Conservation (phyloP, 1,284 basidiomycete species). For the Mycosarcoma mackinlayi region DNA sequence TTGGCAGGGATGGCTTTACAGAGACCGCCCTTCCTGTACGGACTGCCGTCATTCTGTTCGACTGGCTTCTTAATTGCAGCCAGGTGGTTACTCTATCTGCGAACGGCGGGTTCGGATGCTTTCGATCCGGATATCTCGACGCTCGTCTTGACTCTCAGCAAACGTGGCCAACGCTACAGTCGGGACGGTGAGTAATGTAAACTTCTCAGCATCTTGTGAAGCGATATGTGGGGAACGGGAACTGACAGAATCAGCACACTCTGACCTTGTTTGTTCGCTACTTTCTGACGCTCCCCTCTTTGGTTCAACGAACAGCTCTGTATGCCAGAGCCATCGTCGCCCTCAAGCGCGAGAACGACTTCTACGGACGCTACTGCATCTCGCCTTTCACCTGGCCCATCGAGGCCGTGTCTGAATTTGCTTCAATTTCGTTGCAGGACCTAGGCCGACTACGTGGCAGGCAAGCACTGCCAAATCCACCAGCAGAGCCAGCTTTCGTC, state of each 20-base stretch:
- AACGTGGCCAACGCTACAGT: slow-evolving; percentile 11
- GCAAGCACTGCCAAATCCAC: neutral
- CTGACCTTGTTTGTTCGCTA: no score
- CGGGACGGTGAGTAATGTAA: slow-evolving; percentile 19
- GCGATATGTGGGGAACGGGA: no score
- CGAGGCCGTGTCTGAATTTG: slow-evolving; percentile 27
- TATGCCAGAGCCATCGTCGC: slow-evolving; percentile 26
- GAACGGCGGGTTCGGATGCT: slow-evolving; percentile 8
- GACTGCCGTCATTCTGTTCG: slow-evolving; percentile 23
- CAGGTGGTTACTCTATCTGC: slow-evolving; percentile 26
- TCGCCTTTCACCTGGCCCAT: slow-evolving; percentile 39
- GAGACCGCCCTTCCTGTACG: slow-evolving; percentile 1
- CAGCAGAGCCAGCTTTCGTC: slow-evolving; percentile 4
- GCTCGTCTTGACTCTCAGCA: slow-evolving; percentile 8
- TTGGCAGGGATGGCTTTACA: slow-evolving; percentile 30
- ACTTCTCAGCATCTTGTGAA: neutral
- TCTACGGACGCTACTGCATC: slow-evolving; percentile 28
- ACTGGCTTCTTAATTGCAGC: slow-evolving; percentile 25
- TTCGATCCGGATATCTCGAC: slow-evolving; percentile 23
- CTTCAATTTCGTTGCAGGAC: slow-evolving; percentile 1
- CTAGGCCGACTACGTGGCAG: neutral
- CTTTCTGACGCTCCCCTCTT: neutral
- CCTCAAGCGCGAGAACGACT: slow-evolving; percentile 19
- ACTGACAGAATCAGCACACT: no score
- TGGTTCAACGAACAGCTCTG: slow-evolving; percentile 1